Base-by-base conservation (phyloP, 345 rosid genomes). In the Hevea brasiliensis region DNA sequence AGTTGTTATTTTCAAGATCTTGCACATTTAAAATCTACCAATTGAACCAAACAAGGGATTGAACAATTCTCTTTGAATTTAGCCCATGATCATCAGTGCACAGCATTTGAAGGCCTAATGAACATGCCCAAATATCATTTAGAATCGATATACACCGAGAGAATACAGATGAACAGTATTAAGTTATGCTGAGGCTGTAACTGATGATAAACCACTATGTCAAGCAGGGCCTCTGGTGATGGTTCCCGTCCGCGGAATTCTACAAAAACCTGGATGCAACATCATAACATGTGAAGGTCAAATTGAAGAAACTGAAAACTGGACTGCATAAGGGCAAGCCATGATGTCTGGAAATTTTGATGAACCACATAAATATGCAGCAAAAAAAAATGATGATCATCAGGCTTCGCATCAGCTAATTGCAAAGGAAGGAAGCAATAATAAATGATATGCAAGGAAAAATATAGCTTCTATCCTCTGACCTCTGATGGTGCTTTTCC, bases 241-340 rank as follows among this genome's bases (percentile, higher is more conserved):
- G 97, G 98, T 73, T 90, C 96, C 0, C 94, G 92, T 50, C 98
- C 98, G 47, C 96, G 87, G 84, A 93, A 94, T 79, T 85, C 86
- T 41, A 94, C 88, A 76, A 94, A 94, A 40, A 92, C 97, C 98
- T 94, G 81, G 41, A 71, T n/a, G n/a, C n/a, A n/a, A n/a, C n/a
- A n/a, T n/a, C n/a, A n/a, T 32, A 27, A 62, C 11, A 56, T 21
- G 48, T 72, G 10, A 5, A 44, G 47, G 44, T 42, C 55, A 59
- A 63, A 37, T 32, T 65, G 23, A 37, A 17, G 56, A 63, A 56
- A 26, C 20, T 56, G 12, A 41, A 26, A 17, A 24, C 42, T 65
- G 18, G 0, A 40, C 4, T 68, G 18, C 13, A 11, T 32, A 50
- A 45, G 20, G 27, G 12, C 20, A 48, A 60, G 72, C 65, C 11